These are phyloP conservation scores for Rhodotorula sp. DNA, from an alignment of 1,284 basidiomycete genomes.

Conservation along the genomic window DNA sequence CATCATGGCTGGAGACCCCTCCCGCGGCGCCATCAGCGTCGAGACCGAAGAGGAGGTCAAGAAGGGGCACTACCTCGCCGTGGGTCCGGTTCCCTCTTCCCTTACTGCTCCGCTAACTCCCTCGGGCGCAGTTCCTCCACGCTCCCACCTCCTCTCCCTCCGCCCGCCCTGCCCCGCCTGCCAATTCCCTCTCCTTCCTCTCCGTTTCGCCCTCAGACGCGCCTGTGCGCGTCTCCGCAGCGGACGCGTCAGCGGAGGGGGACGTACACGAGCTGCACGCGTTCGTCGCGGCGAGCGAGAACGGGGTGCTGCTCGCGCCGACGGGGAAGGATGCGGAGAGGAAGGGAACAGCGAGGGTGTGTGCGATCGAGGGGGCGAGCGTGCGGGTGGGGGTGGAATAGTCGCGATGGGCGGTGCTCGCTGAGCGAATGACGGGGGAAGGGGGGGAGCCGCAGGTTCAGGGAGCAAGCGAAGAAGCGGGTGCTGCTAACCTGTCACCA, in stretches of 20 bases:
- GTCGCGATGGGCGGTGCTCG: background rate
- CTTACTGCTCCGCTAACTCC: background rate
- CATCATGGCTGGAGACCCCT: constrained; percentile 40
- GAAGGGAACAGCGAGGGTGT: constrained; percentile 9
- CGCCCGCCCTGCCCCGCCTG: background rate
- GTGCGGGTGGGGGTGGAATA: background rate
- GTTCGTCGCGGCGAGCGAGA: constrained; percentile 27
- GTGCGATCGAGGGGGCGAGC: constrained; percentile 19
- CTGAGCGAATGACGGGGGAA: no score
- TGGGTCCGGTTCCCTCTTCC: background rate
- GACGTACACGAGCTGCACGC: background rate
- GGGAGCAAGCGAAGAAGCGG: no score
- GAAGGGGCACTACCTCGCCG: constrained; percentile 20
- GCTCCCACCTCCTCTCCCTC: background rate
- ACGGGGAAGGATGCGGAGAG: background rate
- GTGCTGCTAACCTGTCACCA: no score
- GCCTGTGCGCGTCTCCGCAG: background rate
- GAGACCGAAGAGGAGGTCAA: constrained; percentile 37
- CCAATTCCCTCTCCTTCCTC: constrained; percentile 12
- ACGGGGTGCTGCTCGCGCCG: constrained; percentile 17
- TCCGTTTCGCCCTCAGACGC: constrained; percentile 20
- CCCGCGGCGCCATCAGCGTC: constrained; percentile 36
- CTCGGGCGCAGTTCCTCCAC: constrained; percentile 31
- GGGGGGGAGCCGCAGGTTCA: no score
- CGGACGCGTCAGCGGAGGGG: background rate